phyloP scores from a whole-genome alignment of 805 yeast species.

The Sungouiella thailandica region DNA sequence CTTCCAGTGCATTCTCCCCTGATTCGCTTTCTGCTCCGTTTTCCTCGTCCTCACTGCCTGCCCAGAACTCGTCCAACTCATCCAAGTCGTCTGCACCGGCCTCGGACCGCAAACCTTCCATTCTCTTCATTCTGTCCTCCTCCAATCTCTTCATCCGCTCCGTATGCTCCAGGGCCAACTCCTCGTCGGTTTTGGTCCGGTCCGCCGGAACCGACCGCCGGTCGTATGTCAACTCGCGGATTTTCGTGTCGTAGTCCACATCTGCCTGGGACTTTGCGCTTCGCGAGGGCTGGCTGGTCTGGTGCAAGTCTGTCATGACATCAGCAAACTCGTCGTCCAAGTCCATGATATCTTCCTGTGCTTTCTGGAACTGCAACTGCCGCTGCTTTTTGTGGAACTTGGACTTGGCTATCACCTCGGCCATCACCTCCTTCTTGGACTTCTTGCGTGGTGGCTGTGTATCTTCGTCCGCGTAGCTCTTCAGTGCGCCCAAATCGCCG shows the following conservation, averaged over 20 bases:
- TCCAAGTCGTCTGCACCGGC: conserved; percentile 63
- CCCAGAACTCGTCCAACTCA: conserved; percentile 67
- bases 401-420: conserved; percentile 78
- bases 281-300: conserved; percentile 15
- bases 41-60: conserved; percentile 39
- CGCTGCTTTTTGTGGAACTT: conserved; percentile 73
- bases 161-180: conserved; percentile 52
- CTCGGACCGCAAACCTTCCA: conserved; percentile 58
- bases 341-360: conserved; percentile 57
- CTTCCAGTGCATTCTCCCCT: conserved; percentile 19
- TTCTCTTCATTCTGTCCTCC: conserved; percentile 63
- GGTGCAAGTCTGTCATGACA: conserved; percentile 52
- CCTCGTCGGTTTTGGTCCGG: conserved; percentile 75
- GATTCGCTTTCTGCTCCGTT: conserved; percentile 44
- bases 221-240: conserved; percentile 62
- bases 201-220: conserved; percentile 78
- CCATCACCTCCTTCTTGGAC: conserved; percentile 81
- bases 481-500: conserved; percentile 24
- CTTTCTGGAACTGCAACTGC: conserved; percentile 56
- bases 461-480: conserved; percentile 38
- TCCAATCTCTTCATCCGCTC: conserved; percentile 61
- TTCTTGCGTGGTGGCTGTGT: conserved; percentile 53
- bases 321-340: conserved; percentile 73
- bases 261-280: conserved; percentile 36
- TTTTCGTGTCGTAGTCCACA: conserved; percentile 58